Base-by-base conservation (phyloP, 1,284 basidiomycete species). In the Pulchroboletus neoregius region DNA sequence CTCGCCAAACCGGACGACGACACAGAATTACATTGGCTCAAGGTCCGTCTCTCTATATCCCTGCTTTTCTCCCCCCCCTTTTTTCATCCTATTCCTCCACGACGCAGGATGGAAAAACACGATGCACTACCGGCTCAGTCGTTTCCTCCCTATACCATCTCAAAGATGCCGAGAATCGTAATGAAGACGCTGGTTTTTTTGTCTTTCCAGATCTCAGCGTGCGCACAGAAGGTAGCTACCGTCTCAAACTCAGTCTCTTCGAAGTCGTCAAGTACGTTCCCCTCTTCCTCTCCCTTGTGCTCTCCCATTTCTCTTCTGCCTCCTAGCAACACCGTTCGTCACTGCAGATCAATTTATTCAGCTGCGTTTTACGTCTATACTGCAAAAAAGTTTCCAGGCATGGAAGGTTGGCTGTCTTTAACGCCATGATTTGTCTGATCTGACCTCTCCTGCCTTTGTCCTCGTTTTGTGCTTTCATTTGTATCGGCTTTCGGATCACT, bases 111-210 rank as follows among this genome's bases (percentile, higher is more conserved):
- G 91, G 91, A n/a, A 87, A 89, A 60, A 94, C 88, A 33, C 74
- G 89, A 23, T 92, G 87, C 69, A 87, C 92, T 2, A 92, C 89
- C 0, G 92, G 93, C 37, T 89, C 82, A 3, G 89, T 92, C 38
- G 94, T 96, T 2, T 93, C 91, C 0, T 91, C 87, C 5, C 72
- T 97, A n/a, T 97, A 96, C 65, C 93, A 96, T 60, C 76, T 97
- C 49, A 94, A 94, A 65, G 95, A 97, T 62, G 81, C 91, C 10
- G 91, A 93, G 58, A 81, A 89, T 58, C 79, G 78, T 50, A 84
- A 85, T 51, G 75, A 81, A 60, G 92, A 94, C 60, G 92, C 90
- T 12, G 91, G 91, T 0, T 93, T 94, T 70, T 94, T 94, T 58
- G 90, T 94, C 15, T 92, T 92, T 58, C 89, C 90, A 3, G 89